Evolutionary conservation across 2,329 filamentous ascomycete genomes (phyloP), one percentile per base, ranked within the genome.

Genomic region (Tolypocladium amazonense): DNA sequence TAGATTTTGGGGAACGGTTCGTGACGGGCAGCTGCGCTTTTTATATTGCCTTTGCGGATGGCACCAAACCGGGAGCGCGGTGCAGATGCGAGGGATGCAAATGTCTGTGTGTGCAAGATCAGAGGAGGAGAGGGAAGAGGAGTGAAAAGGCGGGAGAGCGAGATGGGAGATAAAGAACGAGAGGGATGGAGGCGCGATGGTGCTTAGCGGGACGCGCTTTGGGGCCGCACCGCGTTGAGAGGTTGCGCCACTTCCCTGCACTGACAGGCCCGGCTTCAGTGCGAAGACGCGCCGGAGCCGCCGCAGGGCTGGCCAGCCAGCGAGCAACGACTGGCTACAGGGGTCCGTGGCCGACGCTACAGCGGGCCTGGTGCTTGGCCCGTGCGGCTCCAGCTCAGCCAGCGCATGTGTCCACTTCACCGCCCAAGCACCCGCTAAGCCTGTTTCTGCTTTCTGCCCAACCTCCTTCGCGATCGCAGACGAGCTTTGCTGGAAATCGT

Each of bases 201-300:
- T 39, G 52, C 38, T 25, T 39, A 53, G 60, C 30, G 56, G 64
- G 66, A 70, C 68, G 68, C 68, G 68, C 67, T 67, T 63, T 62
- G 62, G 58, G 64, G 61, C 58, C 59, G 60, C 60, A 64, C 55
- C 68, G 68, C 68, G 68, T 70, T 70, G 67, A 70, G 68, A 67
- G 68, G 65, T 66, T 64, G 61, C 30, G 39, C 41, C 39, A 33
- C 30, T 11, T 4, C 38, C 27, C 25, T 30, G 45, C 14, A 18
- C 45, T 9, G 23, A 14, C 4, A 23, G 20, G n/a, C 41, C 18
- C 3, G 43, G 23, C 23, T 30, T 50, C 45, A 35, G 50, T 33
- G 50, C 30, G 11, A 15, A 23, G 50, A 54, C 50, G 50, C 50
- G 50, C 50, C 50, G 3, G 20, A 23, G 50, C 30, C 50, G 50